phyloP scores from a whole-genome alignment of 2,329 filamentous ascomycete genomes.

The Parafenestella ontariensis region DNA sequence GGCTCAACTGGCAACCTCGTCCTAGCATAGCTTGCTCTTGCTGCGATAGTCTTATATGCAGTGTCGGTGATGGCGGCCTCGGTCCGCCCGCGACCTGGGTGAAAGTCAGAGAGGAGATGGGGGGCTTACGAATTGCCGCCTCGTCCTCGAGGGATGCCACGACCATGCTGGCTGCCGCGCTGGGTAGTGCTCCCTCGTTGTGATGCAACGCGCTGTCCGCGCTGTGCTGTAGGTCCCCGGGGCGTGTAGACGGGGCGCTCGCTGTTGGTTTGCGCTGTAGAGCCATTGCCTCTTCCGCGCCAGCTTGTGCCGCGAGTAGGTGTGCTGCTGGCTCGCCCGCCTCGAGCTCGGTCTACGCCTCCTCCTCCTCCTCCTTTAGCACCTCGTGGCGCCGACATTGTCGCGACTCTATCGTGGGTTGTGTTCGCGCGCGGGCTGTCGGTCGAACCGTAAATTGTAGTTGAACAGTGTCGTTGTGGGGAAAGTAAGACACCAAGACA shows the following conservation, averaged over 20 bases:
- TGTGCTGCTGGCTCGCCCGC: conserved; percentile 14
- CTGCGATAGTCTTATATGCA: conserved; percentile 6
- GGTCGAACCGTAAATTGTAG: neutral
- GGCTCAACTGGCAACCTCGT: conserved; percentile 16
- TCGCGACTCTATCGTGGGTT: conserved; percentile 21
- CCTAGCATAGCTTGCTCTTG: conserved; percentile 4
- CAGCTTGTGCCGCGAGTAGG: conserved; percentile 14
- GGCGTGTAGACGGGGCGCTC: conserved; percentile 17
- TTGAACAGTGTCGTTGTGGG: neutral
- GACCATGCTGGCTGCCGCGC: conserved; percentile 6
- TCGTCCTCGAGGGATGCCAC: neutral
- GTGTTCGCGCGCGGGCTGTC: conserved; percentile 17
- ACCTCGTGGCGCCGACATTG: conserved; percentile 39
- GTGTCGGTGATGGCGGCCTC: conserved; percentile 9
- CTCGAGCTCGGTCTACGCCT: conserved; percentile 24
- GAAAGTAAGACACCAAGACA: neutral
- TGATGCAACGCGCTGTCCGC: neutral
- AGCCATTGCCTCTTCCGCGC: conserved; percentile 24
- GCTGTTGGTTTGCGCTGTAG: conserved; percentile 11
- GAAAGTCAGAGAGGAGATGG: conserved; percentile 5
- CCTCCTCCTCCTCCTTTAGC: conserved; percentile 9
- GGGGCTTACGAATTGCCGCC: conserved; percentile 18
- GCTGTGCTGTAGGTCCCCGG: conserved; percentile 8
- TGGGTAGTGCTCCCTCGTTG: conserved; percentile 8
- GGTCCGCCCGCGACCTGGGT: conserved; percentile 18